phyloP scores from a whole-genome alignment of 2,329 filamentous ascomycete species.

The Penicillium corylophilum region DNA sequence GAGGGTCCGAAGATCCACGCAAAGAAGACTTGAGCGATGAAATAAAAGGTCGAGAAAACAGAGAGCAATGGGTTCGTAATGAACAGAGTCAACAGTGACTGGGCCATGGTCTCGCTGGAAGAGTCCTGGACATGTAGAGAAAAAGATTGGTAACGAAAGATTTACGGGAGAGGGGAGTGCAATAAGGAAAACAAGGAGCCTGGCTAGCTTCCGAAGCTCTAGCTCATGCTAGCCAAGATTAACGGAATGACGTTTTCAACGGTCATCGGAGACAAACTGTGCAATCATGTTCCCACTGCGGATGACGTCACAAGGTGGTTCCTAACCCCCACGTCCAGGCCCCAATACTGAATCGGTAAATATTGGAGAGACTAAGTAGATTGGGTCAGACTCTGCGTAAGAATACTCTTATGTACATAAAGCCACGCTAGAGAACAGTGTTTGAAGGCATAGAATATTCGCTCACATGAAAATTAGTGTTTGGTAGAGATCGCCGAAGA shows the following conservation, averaged over 20 bases:
- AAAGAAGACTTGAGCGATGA: neutral
- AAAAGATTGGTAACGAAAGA: neutral
- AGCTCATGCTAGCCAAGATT: neutral
- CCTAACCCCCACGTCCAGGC: too few relatives aligned
- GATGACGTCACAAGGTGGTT: neutral
- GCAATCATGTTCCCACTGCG: neutral
- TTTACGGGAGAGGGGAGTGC: neutral
- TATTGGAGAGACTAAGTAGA: too few relatives aligned
- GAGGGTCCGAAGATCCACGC: neutral
- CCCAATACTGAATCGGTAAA: too few relatives aligned
- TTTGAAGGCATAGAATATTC: too few relatives aligned
- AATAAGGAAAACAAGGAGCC: neutral
- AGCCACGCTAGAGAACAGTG: too few relatives aligned
- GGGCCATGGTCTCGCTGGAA: neutral
- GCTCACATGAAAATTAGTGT: too few relatives aligned
- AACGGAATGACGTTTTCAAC: neutral
- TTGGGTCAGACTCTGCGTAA: too few relatives aligned
- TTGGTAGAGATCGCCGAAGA: too few relatives aligned
- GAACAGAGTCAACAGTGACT: neutral
- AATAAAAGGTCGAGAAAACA: neutral
- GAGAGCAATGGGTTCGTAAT: neutral
- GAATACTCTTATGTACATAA: too few relatives aligned
- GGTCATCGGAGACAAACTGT: neutral
- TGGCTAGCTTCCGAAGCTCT: neutral
- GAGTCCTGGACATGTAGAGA: neutral